A percentile compares a stretch with the other conserved stretches of the same genome.
Evolutionary conservation across 2,329 filamentous ascomycete species (phyloP).

Genomic region (Pseudocercospora fuligena): DNA sequence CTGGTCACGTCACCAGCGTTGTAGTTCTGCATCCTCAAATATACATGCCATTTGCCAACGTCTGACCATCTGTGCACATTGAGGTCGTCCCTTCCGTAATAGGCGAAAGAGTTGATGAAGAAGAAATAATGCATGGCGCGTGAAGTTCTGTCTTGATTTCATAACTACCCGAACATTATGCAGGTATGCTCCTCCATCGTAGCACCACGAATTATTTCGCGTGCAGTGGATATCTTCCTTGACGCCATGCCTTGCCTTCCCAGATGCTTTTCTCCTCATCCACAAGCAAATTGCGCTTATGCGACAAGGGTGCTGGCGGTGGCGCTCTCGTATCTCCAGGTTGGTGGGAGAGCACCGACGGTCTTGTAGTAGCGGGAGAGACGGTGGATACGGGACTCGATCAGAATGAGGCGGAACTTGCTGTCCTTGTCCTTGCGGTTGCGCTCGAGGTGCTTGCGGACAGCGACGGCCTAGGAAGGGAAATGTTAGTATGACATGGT

Average conservation of each 20-base stretch:
- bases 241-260: conserved; percentile 32
- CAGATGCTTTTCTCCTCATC: conserved; percentile 25
- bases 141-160: conserved; percentile 29
- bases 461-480: conserved; percentile 44
- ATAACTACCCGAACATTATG: conserved; percentile 23
- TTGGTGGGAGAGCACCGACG: conserved; percentile 80
- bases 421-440: conserved; percentile 99
- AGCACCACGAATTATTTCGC: conserved; percentile 17
- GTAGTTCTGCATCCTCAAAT: too few relatives aligned
- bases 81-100: too few relatives aligned
- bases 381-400: conserved; percentile 99
- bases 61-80: too few relatives aligned
- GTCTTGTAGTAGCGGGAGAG: conserved; percentile 99
- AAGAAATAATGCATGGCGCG: conserved; percentile 16
- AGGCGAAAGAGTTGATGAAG: too few relatives aligned
- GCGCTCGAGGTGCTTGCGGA: conserved; percentile 99
- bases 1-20: too few relatives aligned
- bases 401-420: conserved; percentile 99
- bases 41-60: too few relatives aligned
- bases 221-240: conserved; percentile 21
- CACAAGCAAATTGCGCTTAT: conserved; percentile 58
- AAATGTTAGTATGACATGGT: conserved; percentile 6
- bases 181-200: conserved; percentile 23
- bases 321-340: conserved; percentile 98
- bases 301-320: conserved; percentile 93